phyloP scores from a whole-genome alignment of 164 flowering plant species.

The Warburgia ugandensis region DNA sequence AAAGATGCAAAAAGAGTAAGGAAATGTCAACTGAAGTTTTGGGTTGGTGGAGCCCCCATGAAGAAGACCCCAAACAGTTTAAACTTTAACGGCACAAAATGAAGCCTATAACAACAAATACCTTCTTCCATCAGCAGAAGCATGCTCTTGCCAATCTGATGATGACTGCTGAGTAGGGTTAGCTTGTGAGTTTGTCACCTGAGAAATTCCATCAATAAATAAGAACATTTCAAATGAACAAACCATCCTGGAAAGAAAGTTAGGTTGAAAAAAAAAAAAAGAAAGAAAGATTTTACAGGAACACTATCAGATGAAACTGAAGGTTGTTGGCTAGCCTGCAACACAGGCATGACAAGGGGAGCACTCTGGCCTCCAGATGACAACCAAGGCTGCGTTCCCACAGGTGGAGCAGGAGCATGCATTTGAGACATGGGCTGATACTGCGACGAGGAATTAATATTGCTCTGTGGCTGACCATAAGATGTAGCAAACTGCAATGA shows the following conservation, averaged over 20 bases:
- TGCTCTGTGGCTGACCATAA: slow-evolving; percentile 49
- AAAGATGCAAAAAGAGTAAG: slow-evolving; percentile 2
- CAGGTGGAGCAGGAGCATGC: slow-evolving; percentile 35
- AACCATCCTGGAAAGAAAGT: no score
- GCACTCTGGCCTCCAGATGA: slow-evolving; percentile 46
- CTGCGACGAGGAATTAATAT: slow-evolving; percentile 33
- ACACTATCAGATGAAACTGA: slow-evolving; percentile 24
- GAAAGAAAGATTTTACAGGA: slow-evolving; percentile 23
- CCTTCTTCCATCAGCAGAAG: slow-evolving; percentile 90
- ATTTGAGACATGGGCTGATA: slow-evolving; percentile 58
- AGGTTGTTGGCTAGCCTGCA: slow-evolving; percentile 45
- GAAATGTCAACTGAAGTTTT: no score
- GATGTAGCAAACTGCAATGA: slow-evolving; percentile 45
- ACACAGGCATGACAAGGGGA: slow-evolving; percentile 32
- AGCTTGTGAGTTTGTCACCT: no score
- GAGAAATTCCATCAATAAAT: no score
- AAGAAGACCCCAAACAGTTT: neutral
- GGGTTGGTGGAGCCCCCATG: no score
- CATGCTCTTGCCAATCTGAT: slow-evolving; percentile 96
- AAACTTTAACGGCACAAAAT: no score
- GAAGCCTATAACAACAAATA: no score
- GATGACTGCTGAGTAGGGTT: slow-evolving; percentile 31
- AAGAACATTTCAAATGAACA: no score
- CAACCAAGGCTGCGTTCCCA: slow-evolving; percentile 58
- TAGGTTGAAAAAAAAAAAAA: neutral